Percentiles rank a stretch among this genome's conserved stretches.
These are phyloP conservation scores for Schizothecium vesticola DNA, from an alignment of 495 filamentous ascomycete species.

Conservation along the genomic window DNA sequence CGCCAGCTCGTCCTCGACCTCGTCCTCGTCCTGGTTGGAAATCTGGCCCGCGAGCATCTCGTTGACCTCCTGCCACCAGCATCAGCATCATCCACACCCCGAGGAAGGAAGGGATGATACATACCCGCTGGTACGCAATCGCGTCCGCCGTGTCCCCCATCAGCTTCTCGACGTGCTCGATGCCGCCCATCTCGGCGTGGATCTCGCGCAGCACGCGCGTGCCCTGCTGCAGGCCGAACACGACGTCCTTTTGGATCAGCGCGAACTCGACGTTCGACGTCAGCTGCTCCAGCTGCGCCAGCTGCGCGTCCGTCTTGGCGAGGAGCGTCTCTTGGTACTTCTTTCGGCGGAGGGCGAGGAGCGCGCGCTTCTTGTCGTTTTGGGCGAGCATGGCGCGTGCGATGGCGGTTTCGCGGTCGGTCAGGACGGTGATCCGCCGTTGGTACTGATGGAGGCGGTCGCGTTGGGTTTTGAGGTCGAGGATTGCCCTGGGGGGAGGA, in stretches of 20 bases:
- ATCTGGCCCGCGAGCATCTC: constrained; percentile 83
- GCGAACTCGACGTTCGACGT: constrained; percentile 86
- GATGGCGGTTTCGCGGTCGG: constrained; percentile 72
- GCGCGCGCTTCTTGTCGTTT: constrained; percentile 71
- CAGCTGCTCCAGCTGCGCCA: constrained; percentile 80
- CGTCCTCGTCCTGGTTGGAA: constrained; percentile 91
- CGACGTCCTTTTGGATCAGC: constrained; percentile 88
- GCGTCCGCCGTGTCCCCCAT: constrained; percentile 90
- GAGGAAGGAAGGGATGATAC: constrained; percentile 18
- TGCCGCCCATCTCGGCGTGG: constrained; percentile 89
- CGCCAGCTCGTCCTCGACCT: constrained; percentile 92
- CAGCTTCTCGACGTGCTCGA: constrained; percentile 87
- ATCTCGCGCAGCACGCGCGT: constrained; percentile 86
- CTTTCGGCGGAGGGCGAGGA: constrained; percentile 86
- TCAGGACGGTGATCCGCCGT: constrained; percentile 76
- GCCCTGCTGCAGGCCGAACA: constrained; percentile 89
- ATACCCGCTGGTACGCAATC: constrained; percentile 77
- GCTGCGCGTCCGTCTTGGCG: constrained; percentile 82
- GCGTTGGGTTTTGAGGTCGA: constrained; percentile 95
- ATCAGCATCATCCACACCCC: neutral
- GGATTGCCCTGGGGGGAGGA: constrained; percentile 59
- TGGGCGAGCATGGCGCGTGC: constrained; percentile 72
- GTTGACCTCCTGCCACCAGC: constrained; percentile 64
- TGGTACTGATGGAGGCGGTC: constrained; percentile 96
- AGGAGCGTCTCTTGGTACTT: constrained; percentile 95